Evolutionary conservation across 148 eudicot genomes (phyloP), one percentile per base, ranked within the genome.

Genomic region (Fagopyrum tataricum): DNA sequence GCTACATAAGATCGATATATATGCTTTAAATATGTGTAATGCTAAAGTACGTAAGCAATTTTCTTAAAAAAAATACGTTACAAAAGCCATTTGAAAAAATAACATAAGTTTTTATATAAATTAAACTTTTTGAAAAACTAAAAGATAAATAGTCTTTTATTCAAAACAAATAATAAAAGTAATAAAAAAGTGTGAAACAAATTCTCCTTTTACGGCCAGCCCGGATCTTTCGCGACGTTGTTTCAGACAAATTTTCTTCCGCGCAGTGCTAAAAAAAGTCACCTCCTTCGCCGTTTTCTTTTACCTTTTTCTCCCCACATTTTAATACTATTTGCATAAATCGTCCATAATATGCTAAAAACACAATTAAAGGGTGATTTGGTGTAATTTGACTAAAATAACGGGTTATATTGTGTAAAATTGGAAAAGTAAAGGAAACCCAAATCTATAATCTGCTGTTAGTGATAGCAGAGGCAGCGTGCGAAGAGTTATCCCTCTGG

Each of bases 251-350:
- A 43, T 70, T 46, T 70, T 46, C 72, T 43, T 44, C 52, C 31
- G 21, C 72, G 72, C 72, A 70, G 72, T 14, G 72, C 49, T 70
- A 70, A 70, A 70, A 70, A 70, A 70, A 70, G 72, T 70, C 72
- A 70, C 70, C 70, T 8, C 70, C 51, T 70, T 70, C 52, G 49
- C 52, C 52, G 49, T 70, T 70, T 46, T 70, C 7, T 10, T 15
- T 44, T 46, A n/a, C 51, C 15, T 56, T 46, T 46, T 46, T 8
- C 64, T 13, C 2, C n/a, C n/a, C n/a, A 17, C 7, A 56, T 1
- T 56, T n/a, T 18, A 56, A 2, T 13, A 8, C 26, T 4, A 7
- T 56, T 17, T 56, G 17, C 26, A n/a, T 1, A 31, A 31, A 31
- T 31, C 37, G 37, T 3, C 37, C 31, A 26, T 26, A 26, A n/a